Evolutionary conservation across 441 rosid species (phyloP).

Genomic region (Gossypium schwendimanii): DNA sequence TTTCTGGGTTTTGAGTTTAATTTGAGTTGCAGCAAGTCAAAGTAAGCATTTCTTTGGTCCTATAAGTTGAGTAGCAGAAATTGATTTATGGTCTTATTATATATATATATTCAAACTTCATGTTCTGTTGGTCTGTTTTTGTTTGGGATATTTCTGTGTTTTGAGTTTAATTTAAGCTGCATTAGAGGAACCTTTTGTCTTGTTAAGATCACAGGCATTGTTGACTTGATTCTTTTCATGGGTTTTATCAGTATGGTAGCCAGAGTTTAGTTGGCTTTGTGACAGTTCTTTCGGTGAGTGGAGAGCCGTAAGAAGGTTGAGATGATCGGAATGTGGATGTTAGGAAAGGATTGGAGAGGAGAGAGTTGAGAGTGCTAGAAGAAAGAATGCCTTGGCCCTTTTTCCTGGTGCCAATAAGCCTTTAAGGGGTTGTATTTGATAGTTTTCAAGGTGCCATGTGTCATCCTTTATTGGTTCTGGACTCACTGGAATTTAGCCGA

Average conservation of each 20-base stretch:
- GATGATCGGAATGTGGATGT: no score
- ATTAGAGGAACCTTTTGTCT: neutral
- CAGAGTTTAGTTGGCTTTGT: neutral
- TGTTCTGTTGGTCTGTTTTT: neutral
- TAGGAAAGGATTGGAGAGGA: no score
- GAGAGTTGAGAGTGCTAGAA: no score
- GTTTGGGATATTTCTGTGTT: neutral
- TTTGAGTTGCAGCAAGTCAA: conserved; percentile 34
- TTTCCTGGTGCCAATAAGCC: no score
- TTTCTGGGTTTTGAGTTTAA: neutral
- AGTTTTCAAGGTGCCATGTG: no score
- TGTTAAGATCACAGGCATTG: neutral
- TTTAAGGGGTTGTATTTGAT: no score
- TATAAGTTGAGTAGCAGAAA: neutral
- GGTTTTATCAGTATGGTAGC: neutral
- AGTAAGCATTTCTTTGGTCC: conserved; percentile 27
- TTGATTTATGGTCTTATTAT: neutral
- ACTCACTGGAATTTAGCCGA: no score
- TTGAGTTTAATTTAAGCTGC: neutral
- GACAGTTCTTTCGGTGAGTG: no score
- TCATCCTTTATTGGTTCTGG: no score
- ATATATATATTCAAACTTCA: neutral
- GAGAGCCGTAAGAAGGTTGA: no score
- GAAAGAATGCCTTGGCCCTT: no score
- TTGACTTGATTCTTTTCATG: neutral